Percentiles rank a stretch among this genome's conserved stretches.
phyloP scores from a whole-genome alignment of 208 protist genomes.

The Trypanosoma scelopori region DNA sequence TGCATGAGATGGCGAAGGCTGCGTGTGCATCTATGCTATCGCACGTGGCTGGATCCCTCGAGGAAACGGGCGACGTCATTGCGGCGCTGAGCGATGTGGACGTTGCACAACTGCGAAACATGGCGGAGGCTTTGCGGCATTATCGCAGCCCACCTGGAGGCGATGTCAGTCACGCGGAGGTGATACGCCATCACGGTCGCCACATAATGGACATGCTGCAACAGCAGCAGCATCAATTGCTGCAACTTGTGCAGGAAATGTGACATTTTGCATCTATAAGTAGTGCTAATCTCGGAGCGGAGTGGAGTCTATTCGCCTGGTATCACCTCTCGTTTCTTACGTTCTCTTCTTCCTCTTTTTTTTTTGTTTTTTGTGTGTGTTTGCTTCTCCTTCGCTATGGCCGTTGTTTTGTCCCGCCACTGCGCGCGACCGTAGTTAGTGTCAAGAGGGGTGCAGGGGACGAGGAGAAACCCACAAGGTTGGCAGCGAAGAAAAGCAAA shows the following conservation, averaged over 20 bases:
- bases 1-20: constrained; percentile 77
- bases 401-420: too few species aligned
- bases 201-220: constrained; percentile 31
- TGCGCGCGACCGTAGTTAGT: too few species aligned
- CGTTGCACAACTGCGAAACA: constrained; percentile 9
- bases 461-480: too few species aligned
- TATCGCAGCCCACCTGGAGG: constrained; percentile 6
- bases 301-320: too few species aligned
- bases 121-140: constrained; percentile 14
- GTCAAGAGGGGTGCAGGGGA: too few species aligned
- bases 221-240: neutral
- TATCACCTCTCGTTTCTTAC: too few species aligned
- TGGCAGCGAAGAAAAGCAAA: too few species aligned
- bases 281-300: too few species aligned
- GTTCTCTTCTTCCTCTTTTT: too few species aligned
- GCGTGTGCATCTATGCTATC: constrained; percentile 64
- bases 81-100: constrained; percentile 20
- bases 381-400: too few species aligned
- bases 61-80: constrained; percentile 3
- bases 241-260: constrained; percentile 8
- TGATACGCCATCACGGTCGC: constrained; percentile 64
- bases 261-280: neutral
- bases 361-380: too few species aligned
- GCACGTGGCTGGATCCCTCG: constrained; percentile 12
- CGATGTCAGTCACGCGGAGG: constrained; percentile 37